Base-by-base conservation (phyloP, 495 filamentous ascomycete genomes). In the Tuber calosporum region DNA sequence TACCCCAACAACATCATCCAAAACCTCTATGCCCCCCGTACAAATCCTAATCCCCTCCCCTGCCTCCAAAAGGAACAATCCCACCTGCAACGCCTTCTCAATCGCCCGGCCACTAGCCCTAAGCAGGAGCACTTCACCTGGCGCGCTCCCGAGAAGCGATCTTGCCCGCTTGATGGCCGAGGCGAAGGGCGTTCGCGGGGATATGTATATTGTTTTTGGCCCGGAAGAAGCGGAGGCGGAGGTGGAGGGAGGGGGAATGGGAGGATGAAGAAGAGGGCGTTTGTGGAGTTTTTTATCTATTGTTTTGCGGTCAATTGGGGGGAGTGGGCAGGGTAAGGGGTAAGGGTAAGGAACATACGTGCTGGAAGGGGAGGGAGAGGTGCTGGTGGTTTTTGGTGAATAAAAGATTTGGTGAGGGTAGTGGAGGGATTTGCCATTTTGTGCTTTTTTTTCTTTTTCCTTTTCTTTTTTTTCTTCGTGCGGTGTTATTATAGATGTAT, bases 71-170 rank as follows among this genome's bases (percentile, higher is more conserved):
- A 92, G 91, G 80, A 87, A 90, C 72, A 86, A 81, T 20, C 86
- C 91, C 13, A 92, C 84, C 69, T 84, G 83, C 41, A 93, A 77
- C 39, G 89, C 89, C 83, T 87, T 90, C 81, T 89, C 85, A 69
- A 97, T 93, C 42, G 93, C 93, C 77, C 87, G 87, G 42, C 92
- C 93, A 1, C 92, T 94, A 22, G 88, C 94, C 72, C 93, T 91
- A 17, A 97, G 76, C 53, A 90, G 83, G 8, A 97, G 89, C 5
- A 45, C 43, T 75, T 88, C 88, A 43, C 77, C 82, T 68, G 91
- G 88, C 30, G 89, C 87, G 7, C 89, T 86, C 3, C 77, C 79
- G 20, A 97, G 89, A 19, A 91, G 86, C 71, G 90, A 90, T 69
- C 90, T 88, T 38, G 93, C 88, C 75, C 93, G 92, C 83, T 92